Conservation (phyloP, 169 alveolate species). For the Eimeria praecox region DNA sequence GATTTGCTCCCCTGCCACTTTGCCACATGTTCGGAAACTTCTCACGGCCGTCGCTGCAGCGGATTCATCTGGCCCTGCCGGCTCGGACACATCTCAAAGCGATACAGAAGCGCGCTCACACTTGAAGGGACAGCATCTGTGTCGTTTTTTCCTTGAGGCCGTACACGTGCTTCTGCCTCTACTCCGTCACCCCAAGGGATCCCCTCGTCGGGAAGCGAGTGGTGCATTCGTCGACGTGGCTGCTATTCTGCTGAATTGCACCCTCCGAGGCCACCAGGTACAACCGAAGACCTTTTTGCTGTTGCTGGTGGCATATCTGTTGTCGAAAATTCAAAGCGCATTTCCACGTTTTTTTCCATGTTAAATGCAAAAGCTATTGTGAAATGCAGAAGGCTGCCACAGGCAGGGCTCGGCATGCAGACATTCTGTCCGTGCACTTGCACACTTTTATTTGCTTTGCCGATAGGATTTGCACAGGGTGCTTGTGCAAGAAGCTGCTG, state of each 20-base stretch:
- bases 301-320: background rate
- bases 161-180: conserved; percentile 74
- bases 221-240: conserved; percentile 27
- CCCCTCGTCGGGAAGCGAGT: background rate
- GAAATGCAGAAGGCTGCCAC: background rate
- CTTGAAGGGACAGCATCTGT: conserved; percentile 70
- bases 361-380: too few species aligned
- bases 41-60: conserved; percentile 47
- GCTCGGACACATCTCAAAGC: background rate
- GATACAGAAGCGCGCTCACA: conserved; percentile 21
- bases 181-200: conserved; percentile 9
- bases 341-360: too few species aligned
- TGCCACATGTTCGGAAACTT: conserved; percentile 52
- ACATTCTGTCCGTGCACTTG: background rate
- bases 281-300: background rate
- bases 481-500: conserved; percentile 42
- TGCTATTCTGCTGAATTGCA: conserved; percentile 61
- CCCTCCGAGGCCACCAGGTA: conserved; percentile 80
- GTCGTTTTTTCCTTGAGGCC: conserved; percentile 78
- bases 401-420: background rate
- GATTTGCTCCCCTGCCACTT: conserved; percentile 48
- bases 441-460: background rate
- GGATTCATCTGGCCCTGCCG: background rate
- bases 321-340: too few species aligned
- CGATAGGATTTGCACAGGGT: conserved; percentile 41